phyloP scores from a whole-genome alignment of 768 basidiomycete species.

The Tricholoma saponaceum region DNA sequence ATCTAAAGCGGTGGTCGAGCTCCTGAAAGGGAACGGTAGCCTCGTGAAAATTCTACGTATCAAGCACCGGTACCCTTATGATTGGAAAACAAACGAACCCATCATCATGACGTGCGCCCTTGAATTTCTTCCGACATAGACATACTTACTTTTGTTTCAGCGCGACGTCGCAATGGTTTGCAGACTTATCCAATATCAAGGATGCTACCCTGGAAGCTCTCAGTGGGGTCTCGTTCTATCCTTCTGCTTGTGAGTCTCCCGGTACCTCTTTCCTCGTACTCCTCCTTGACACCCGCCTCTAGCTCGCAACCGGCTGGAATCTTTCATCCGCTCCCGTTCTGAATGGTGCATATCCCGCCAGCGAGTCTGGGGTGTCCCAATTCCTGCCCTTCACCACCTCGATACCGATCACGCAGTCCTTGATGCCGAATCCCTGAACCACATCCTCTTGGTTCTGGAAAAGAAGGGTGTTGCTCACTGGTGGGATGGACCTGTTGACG shows the following conservation, averaged over 20 bases:
- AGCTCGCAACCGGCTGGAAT: conserved; percentile 87
- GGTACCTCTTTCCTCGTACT: neutral
- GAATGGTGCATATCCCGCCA: conserved; percentile 99
- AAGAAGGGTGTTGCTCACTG: conserved; percentile 76
- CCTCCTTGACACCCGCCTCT: neutral
- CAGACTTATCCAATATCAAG: conserved; percentile 85
- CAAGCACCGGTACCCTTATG: conserved; percentile 90
- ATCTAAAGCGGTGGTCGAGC: conserved; percentile 55
- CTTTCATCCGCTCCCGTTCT: conserved; percentile 82
- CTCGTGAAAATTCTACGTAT: conserved; percentile 68
- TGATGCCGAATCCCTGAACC: conserved; percentile 55
- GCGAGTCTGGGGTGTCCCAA: conserved; percentile 96
- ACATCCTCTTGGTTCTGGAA: conserved; percentile 75
- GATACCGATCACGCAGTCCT: conserved; percentile 63
- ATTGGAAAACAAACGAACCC: conserved; percentile 93
- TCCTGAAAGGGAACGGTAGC: conserved; percentile 52
- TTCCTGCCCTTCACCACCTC: conserved; percentile 77
- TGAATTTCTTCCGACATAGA: neutral
- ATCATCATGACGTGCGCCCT: conserved; percentile 78
- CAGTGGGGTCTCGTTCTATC: conserved; percentile 68
- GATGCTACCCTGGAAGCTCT: conserved; percentile 67
- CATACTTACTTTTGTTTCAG: conserved; percentile 30
- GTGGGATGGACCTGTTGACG: conserved; percentile 85
- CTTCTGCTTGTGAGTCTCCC: conserved; percentile 54
- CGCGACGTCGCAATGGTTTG: conserved; percentile 97